phyloP scores from a whole-genome alignment of 2,329 filamentous ascomycete genomes.

The Fusarium marasasianum region DNA sequence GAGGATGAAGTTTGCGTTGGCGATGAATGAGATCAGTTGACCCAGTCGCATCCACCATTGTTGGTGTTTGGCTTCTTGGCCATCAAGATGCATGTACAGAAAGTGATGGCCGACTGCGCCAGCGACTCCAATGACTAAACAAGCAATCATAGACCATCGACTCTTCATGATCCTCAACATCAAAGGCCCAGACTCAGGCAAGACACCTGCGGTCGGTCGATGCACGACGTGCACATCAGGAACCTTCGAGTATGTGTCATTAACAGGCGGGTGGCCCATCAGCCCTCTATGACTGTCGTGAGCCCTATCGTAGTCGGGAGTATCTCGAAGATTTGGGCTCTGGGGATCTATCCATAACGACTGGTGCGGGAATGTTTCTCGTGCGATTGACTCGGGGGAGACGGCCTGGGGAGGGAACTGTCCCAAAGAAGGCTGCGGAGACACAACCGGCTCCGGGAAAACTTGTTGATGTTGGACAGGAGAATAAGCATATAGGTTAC shows the following conservation, averaged over 20 bases:
- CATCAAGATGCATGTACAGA: constrained; percentile 11
- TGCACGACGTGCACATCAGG: background rate
- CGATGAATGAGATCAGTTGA: constrained; percentile 15
- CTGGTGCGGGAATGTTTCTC: background rate
- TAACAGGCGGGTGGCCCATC: background rate
- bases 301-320: background rate
- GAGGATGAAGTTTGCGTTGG: constrained; percentile 26
- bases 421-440: background rate
- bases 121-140: constrained; percentile 2
- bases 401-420: background rate
- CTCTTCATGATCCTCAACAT: constrained; percentile 13
- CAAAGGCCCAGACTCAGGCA: background rate
- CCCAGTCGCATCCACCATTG: constrained; percentile 25
- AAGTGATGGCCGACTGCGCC: constrained; percentile 11
- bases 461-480: background rate
- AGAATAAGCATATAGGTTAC: background rate
- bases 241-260: background rate
- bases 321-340: constrained; percentile 16
- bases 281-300: constrained; percentile 6
- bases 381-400: background rate
- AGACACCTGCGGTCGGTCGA: background rate
- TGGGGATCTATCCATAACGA: constrained; percentile 19
- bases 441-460: background rate
- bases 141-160: constrained; percentile 26
- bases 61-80: constrained; percentile 13